Conservation (phyloP, 306 rosid species). For the cucumber (Cucumis sativus) region DNA sequence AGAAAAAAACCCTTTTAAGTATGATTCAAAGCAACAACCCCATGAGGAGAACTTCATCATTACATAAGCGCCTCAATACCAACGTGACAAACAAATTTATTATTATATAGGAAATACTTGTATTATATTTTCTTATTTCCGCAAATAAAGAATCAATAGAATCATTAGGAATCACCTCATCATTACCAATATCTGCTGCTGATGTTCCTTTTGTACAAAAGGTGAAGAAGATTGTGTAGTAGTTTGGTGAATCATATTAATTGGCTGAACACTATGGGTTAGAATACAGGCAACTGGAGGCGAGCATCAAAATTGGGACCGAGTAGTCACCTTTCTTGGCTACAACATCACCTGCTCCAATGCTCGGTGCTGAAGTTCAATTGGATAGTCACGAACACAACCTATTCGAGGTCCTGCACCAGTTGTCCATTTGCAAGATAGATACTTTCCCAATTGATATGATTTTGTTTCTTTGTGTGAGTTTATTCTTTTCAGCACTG, state of each 20-base stretch:
- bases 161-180: background rate
- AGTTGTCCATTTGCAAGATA: conserved; percentile 94
- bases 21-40: too few species aligned
- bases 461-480: conserved; percentile 68
- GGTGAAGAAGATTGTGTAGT: background rate
- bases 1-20: too few species aligned
- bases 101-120: background rate
- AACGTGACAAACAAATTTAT: too few species aligned
- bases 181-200: background rate
- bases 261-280: background rate
- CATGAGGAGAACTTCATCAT: too few species aligned
- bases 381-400: conserved; percentile 82
- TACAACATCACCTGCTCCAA: conserved; percentile 82
- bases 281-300: conserved; percentile 15
- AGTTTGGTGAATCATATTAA: background rate
- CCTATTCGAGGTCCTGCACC: conserved; percentile 98
- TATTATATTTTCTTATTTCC: background rate
- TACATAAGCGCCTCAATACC: too few species aligned
- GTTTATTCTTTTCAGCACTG: conserved; percentile 60
- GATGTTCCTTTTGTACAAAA: background rate
- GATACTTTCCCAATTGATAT: conserved; percentile 74
- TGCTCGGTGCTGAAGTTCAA: conserved; percentile 69
- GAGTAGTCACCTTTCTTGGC: conserved; percentile 44
- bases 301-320: conserved; percentile 24
- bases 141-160: background rate